Evolutionary conservation across 345 rosid genomes (phyloP).

Genomic region (Sisymbrium altissimum): DNA sequence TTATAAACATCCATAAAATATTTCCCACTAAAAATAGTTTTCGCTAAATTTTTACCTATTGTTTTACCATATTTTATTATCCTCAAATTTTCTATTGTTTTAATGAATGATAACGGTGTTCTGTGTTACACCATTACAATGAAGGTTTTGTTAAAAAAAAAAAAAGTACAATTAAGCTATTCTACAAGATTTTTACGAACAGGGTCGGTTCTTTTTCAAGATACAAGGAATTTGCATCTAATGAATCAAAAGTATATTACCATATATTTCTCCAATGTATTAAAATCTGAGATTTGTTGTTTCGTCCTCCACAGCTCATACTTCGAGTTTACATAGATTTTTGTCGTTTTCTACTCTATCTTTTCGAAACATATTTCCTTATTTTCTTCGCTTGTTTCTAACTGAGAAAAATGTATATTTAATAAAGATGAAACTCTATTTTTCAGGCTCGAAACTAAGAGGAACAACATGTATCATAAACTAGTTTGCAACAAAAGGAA

Average conservation of each 20-base stretch:
- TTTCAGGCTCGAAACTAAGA: neutral
- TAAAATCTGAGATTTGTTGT: conserved; percentile 27
- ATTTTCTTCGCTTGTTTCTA: conserved; percentile 2
- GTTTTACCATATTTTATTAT: no score
- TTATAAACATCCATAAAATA: no score
- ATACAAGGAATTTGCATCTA: conserved; percentile 29
- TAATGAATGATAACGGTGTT: neutral
- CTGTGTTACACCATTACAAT: neutral
- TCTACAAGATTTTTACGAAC: conserved; percentile 16
- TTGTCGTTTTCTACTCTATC: conserved; percentile 13
- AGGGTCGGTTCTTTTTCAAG: conserved; percentile 1
- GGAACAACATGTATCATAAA: neutral
- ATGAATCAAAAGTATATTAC: conserved; percentile 32
- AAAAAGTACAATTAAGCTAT: no score
- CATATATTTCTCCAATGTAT: conserved; percentile 37
- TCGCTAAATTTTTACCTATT: no score
- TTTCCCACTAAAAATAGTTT: no score
- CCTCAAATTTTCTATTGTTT: no score
- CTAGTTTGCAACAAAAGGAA: neutral
- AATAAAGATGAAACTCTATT: neutral
- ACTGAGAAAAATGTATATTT: neutral
- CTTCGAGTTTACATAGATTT: conserved; percentile 12
- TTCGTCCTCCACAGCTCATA: conserved; percentile 17
- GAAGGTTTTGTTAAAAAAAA: no score
- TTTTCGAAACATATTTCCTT: conserved; percentile 5